Evolutionary conservation across 202 grass and related monocot genomes (phyloP).

Genomic region (Zizania palustris): DNA sequence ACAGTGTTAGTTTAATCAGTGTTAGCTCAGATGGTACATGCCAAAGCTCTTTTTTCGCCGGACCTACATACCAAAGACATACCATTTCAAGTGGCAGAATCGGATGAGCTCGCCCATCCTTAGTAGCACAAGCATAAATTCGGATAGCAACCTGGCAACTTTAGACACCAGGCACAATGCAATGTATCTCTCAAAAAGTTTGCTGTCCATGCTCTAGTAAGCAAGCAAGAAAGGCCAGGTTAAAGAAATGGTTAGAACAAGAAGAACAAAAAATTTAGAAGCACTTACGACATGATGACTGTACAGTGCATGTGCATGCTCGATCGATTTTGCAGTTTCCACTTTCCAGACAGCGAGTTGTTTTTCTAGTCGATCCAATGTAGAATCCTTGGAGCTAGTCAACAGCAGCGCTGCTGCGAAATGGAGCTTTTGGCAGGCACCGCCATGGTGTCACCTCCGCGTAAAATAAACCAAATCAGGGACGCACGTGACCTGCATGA

Average conservation of each 20-base stretch:
- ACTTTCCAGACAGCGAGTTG: conserved; percentile 28
- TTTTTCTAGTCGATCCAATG: not conserved
- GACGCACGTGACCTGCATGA: conserved; percentile 55
- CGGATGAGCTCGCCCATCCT: not conserved
- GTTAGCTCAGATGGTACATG: not conserved
- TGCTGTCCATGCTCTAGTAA: not conserved
- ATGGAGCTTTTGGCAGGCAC: conserved; percentile 45
- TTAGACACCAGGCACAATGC: conserved; percentile 18
- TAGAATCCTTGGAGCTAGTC: conserved; percentile 19
- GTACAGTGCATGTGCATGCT: not conserved
- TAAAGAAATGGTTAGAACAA: not conserved
- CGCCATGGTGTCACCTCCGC: conserved; percentile 52
- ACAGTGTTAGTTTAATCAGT: not conserved
- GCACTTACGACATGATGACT: conserved; percentile 34
- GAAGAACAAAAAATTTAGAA: conserved; percentile 4
- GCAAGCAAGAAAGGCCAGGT: not conserved
- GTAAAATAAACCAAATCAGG: conserved; percentile 35
- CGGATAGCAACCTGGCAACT: conserved; percentile 21
- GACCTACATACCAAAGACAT: not conserved
- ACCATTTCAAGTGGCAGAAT: conserved; percentile 30
- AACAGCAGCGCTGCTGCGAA: conserved; percentile 31
- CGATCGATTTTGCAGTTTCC: conserved; percentile 36
- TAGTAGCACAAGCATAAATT: conserved; percentile 18
- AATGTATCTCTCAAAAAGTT: not conserved
- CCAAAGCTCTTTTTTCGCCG: not conserved